Evolutionary conservation across 2,329 filamentous ascomycete species (phyloP), one percentile per base, ranked within the genome.

Genomic region (Juglanconis oblonga): DNA sequence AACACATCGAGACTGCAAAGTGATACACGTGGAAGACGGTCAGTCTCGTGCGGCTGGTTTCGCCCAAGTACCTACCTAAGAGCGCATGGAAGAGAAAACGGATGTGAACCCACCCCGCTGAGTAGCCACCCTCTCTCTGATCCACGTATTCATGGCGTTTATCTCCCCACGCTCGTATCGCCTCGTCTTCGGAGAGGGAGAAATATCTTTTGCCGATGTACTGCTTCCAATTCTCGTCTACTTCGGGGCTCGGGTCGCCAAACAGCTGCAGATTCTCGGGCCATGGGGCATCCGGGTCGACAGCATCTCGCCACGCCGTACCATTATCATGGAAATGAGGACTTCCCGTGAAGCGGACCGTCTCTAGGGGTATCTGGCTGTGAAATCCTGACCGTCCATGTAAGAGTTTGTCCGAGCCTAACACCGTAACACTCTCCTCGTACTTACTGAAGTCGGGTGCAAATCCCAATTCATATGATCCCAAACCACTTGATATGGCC

Each of bases 191-290:
- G 2, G 55, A 57, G 9, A 57, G 51, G 9, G 55, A 51, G 10
- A 57, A 57, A 35, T 51, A 57, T 35, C 55, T 17, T 31, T 57
- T 57, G n/a, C 48, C 48, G 14, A 57, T 57, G 24, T 57, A 57
- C n/a, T 45, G 13, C 31, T 57, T 31, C 55, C 55, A 57, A 14
- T 52, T 57, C 38, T 52, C 24, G 24, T 57, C 55, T 3, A 57
- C 38, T 14, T 57, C 55, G 11, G 55, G 55, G 11, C 31, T 57
- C 2, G 55, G 55, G 3, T 52, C 14, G 2, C 55, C 55, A 10
- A 52, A 51, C 17, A 57, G 32, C 13, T 57, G 32, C 55, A 57
- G 44, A 7, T 38, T 52, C 1, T 45, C 48, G 11, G 55, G 55
- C 55, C 55, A 57, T 3, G 35, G 47, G 8, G 47, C 47, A 5